Evolutionary conservation across 148 eudicot species (phyloP).

Genomic region (Rheum nobile): DNA sequence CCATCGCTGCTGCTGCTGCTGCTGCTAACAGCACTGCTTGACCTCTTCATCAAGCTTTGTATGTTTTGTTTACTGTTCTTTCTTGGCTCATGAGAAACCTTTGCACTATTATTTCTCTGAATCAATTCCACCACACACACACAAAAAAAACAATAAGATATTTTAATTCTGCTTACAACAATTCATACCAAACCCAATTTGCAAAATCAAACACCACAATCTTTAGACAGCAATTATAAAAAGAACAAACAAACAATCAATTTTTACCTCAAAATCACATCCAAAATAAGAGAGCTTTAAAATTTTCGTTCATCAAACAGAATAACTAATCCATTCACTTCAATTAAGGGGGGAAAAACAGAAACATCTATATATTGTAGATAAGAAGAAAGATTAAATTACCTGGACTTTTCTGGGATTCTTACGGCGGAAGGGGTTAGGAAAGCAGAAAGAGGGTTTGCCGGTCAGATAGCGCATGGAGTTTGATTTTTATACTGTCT

Average conservation of each 20-base stretch:
- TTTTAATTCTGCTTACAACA: too few relatives aligned
- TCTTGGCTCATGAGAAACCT: constrained; percentile 22
- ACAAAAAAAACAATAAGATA: too few relatives aligned
- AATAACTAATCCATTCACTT: background rate
- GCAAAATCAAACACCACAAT: background rate
- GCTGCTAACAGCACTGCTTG: constrained; percentile 16
- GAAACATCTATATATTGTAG: background rate
- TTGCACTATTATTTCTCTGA: constrained; percentile 7
- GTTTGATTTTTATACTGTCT: constrained; percentile 7
- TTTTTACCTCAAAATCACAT: background rate
- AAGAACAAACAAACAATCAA: background rate
- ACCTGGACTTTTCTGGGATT: constrained; percentile 34
- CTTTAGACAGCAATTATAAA: background rate
- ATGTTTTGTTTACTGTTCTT: constrained; percentile 14
- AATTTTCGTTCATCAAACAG: too few relatives aligned
- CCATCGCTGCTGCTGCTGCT: background rate
- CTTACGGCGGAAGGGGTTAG: constrained; percentile 34
- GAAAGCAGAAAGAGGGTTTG: constrained; percentile 24
- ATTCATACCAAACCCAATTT: too few relatives aligned
- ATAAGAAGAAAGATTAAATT: constrained; percentile 7
- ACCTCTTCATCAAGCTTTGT: constrained; percentile 25
- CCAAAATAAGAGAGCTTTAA: too few relatives aligned
- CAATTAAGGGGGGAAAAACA: background rate
- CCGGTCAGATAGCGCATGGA: constrained; percentile 18
- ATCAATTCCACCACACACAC: background rate